These are phyloP conservation scores for Pistacia vera DNA, from an alignment of 345 rosid species.

Conservation along the genomic window DNA sequence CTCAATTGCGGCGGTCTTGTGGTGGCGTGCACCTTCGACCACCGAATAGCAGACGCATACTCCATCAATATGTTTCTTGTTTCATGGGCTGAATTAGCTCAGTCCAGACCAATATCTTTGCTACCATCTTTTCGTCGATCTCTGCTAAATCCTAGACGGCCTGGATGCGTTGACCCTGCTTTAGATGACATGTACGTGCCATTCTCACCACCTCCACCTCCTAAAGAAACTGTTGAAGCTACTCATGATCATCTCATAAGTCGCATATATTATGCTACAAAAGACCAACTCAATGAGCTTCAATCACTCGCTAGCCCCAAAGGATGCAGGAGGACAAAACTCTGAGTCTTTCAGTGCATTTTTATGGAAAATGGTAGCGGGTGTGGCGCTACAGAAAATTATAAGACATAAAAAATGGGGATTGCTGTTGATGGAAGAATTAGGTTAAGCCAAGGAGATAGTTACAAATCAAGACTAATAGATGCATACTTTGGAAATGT, in stretches of 20 bases:
- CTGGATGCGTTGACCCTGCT: conserved; percentile 32
- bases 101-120: conserved; percentile 39
- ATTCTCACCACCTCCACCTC: conserved; percentile 48
- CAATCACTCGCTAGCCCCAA: conserved; percentile 42
- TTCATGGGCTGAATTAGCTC: conserved; percentile 70
- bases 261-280: conserved; percentile 54
- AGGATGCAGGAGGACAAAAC: conserved; percentile 48
- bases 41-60: conserved; percentile 75
- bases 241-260: conserved; percentile 38
- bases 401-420: conserved; percentile 49
- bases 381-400: conserved; percentile 15
- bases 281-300: conserved; percentile 36
- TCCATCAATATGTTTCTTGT: conserved; percentile 73
- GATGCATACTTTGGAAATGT: conserved; percentile 66
- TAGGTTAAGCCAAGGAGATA: conserved; percentile 31
- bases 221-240: conserved; percentile 26
- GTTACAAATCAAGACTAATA: conserved; percentile 16
- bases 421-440: conserved; percentile 72
- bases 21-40: conserved; percentile 75
- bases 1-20: conserved; percentile 70
- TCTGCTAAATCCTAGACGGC: conserved; percentile 56
- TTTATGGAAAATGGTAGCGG: conserved; percentile 71
- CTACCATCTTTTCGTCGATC: conserved; percentile 65
- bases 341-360: conserved; percentile 68
- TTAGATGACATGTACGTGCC: conserved; percentile 57